phyloP scores from a whole-genome alignment of 176 grass and related monocot species.

The Ensete glaucum region DNA sequence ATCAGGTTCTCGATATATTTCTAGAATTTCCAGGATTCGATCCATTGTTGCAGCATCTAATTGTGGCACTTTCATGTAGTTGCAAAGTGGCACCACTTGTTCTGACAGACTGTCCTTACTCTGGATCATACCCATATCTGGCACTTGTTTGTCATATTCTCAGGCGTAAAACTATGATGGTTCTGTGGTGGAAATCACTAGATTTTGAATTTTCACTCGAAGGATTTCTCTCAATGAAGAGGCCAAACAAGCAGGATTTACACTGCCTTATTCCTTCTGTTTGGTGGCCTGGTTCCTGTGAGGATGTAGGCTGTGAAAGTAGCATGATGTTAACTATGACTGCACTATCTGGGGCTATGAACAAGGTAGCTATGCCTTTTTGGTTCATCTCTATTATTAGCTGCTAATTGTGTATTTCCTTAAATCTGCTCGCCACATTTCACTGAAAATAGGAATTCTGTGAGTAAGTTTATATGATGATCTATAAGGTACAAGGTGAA shows the following conservation, averaged over 20 bases:
- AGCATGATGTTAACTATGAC: conserved; percentile 61
- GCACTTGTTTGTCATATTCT: conserved; percentile 57
- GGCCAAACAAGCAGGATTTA: conserved; percentile 69
- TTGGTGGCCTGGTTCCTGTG: conserved; percentile 75
- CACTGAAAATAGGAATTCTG: too few species aligned
- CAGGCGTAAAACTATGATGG: conserved; percentile 58
- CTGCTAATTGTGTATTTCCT: neutral
- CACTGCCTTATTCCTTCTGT: conserved; percentile 73
- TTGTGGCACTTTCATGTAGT: conserved; percentile 63
- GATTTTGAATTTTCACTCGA: conserved; percentile 67
- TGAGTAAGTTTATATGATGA: too few species aligned
- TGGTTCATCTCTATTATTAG: neutral
- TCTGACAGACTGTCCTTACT: conserved; percentile 70
- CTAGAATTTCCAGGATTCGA: conserved; percentile 38
- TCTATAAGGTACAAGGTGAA: too few species aligned
- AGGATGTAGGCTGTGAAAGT: conserved; percentile 44
- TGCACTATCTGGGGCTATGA: conserved; percentile 58
- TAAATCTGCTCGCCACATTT: too few species aligned
- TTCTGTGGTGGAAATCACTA: conserved; percentile 52
- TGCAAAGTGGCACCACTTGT: conserved; percentile 70
- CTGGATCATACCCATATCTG: conserved; percentile 64
- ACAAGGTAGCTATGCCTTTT: conserved; percentile 32
- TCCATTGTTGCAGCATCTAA: conserved; percentile 54
- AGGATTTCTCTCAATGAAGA: conserved; percentile 72
- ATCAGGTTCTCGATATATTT: conserved; percentile 68